Percentiles rank a stretch among this genome's conserved stretches.
These are phyloP conservation scores for Chrysopogon serrulatus DNA, from an alignment of 176 grass and related monocot genomes.

Conservation along the genomic window DNA sequence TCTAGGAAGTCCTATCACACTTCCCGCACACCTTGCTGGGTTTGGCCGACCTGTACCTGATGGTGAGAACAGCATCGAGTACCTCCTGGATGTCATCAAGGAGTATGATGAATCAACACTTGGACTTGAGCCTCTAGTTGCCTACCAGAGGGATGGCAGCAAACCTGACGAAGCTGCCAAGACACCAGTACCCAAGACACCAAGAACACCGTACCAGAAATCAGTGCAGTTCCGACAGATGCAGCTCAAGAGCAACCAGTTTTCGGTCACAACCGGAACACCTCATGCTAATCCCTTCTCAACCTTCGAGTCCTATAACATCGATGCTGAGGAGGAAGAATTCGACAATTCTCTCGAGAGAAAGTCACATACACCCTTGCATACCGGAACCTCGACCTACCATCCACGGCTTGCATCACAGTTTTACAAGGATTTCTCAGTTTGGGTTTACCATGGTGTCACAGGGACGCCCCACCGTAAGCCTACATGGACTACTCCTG, in stretches of 20 bases:
- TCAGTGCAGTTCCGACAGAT: conserved; percentile 49
- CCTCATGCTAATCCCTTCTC: conserved; percentile 37
- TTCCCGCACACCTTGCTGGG: conserved; percentile 50
- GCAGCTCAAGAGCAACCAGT: conserved; percentile 59
- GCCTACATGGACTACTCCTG: conserved; percentile 52
- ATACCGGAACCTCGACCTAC: conserved; percentile 14
- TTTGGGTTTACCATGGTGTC: conserved; percentile 66
- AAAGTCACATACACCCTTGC: conserved; percentile 33
- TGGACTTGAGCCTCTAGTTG: conserved; percentile 60
- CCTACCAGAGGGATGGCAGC: conserved; percentile 59
- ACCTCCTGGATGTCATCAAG: conserved; percentile 75
- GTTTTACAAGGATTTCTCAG: conserved; percentile 77
- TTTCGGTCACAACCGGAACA: conserved; percentile 25
- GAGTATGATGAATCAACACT: conserved; percentile 63
- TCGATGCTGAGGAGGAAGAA: conserved; percentile 25
- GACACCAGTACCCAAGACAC: conserved; percentile 57
- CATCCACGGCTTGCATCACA: conserved; percentile 64
- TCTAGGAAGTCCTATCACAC: conserved; percentile 41
- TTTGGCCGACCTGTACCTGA: conserved; percentile 56
- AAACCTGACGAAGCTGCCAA: conserved; percentile 48
- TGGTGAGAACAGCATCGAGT: conserved; percentile 73
- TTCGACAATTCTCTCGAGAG: conserved; percentile 71
- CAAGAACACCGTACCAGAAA: conserved; percentile 46
- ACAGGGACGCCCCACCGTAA: conserved; percentile 41
- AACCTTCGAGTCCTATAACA: conserved; percentile 31